Evolutionary conservation across 2,329 filamentous ascomycete species (phyloP), one percentile per base, ranked within the genome.

Genomic region (Aureobasidium vineae): DNA sequence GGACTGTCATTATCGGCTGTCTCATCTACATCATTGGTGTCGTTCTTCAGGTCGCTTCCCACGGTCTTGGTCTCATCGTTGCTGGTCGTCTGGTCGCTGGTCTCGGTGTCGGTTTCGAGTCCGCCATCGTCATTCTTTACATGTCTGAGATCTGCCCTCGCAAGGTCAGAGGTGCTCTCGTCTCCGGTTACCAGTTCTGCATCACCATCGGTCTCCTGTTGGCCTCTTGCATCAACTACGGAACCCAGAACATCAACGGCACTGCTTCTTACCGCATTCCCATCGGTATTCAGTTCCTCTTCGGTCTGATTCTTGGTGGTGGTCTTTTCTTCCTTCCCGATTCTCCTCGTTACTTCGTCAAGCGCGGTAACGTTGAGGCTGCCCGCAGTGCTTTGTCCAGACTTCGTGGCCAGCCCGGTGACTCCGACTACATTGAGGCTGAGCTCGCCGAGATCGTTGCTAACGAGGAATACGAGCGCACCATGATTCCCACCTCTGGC

Each of bases 371-470:
- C 68, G 81, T 91, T 63, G 85, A 88, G 49, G 75, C 82, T 66
- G 92, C 91, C 40, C 84, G 87, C 67, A 68, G 78, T 1, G 80
- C 86, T 15, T 84, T 96, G 7, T 79, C 85, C 66, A 84, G 83
- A 67, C 85, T 96, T 38, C 90, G 92, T 75, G 90, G 90, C 68
- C 90, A 96, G 80, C 84, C 88, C 57, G 74, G 79, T 63, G 86
- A 90, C 65, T 93, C 90, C 26, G 85, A 89, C 69, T 92, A 86
- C 77, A 88, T 96, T 78, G 86, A 89, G 79, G 80, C 86, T 69
- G 92, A 96, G 79, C 84, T 96, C 53, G 85, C 89, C 50, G 92
- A 96, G 81, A 91, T 97, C 70, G 84, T 95, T 68, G 92, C 91
- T 81, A 96, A 96, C 83, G 86, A 94, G 79, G 90, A 91, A 79